Conservation (phyloP, 352 stramenopile species). For the Phytophthora quininea region DNA sequence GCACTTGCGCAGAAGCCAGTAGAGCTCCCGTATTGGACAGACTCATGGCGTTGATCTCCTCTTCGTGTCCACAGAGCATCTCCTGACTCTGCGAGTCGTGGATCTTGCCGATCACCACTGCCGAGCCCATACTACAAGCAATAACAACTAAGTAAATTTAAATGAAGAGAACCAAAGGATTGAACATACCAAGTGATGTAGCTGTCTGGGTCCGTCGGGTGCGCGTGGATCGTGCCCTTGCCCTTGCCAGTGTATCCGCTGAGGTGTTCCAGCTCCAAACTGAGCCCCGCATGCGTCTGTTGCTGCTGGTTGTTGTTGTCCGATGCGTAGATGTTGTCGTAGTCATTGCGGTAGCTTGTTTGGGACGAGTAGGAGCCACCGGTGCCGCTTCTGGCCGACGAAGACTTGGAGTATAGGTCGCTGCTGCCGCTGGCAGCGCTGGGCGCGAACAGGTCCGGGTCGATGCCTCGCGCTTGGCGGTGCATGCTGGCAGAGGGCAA, state of each 20-base stretch:
- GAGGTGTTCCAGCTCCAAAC: slow-evolving; percentile 74
- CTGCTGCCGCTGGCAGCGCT: slow-evolving; percentile 20
- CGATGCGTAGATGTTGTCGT: slow-evolving; percentile 22
- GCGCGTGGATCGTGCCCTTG: slow-evolving; percentile 59
- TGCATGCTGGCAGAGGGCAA: slow-evolving; percentile 31
- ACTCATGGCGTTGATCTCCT: slow-evolving; percentile 58
- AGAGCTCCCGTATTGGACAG: slow-evolving; percentile 46
- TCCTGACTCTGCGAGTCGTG: slow-evolving; percentile 57
- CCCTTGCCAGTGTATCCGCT: slow-evolving; percentile 62
- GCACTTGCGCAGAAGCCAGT: slow-evolving; percentile 55
- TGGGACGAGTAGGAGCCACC: slow-evolving; percentile 11
- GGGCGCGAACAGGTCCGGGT: slow-evolving; percentile 66
- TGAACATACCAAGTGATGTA: slow-evolving; percentile 75
- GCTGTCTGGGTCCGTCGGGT: slow-evolving; percentile 52
- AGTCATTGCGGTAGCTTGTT: slow-evolving; percentile 11
- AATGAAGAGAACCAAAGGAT: too few species aligned
- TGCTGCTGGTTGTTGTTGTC: slow-evolving; percentile 14
- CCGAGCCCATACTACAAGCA: slow-evolving; percentile 69
- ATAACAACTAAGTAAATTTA: too few species aligned
- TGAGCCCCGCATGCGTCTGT: slow-evolving; percentile 10
- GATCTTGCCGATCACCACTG: slow-evolving; percentile 58
- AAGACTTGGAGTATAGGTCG: slow-evolving; percentile 17
- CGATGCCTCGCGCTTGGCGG: slow-evolving; percentile 37
- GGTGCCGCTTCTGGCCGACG: slow-evolving; percentile 1
- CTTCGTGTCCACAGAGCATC: slow-evolving; percentile 57